phyloP scores from a whole-genome alignment of 2,329 filamentous ascomycete species.

The Diatrype stigma region DNA sequence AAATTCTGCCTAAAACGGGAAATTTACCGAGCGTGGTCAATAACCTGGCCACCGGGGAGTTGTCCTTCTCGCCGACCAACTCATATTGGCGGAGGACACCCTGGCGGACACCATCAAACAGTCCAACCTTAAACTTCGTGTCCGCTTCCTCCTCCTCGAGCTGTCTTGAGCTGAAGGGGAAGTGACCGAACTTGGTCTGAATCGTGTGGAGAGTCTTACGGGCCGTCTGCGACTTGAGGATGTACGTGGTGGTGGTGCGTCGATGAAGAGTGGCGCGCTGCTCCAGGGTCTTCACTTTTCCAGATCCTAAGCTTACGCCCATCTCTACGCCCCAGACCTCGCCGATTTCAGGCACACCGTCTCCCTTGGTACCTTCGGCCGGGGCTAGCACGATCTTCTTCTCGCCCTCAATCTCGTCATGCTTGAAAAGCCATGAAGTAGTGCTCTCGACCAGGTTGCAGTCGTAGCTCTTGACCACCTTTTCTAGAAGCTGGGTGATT shows the following conservation, averaged over 20 bases:
- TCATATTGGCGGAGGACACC: constrained; percentile 95
- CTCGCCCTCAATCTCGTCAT: constrained; percentile 93
- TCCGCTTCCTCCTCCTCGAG: constrained; percentile 94
- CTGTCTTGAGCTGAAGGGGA: constrained; percentile 96
- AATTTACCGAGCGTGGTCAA: constrained; percentile 88
- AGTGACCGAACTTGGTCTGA: constrained; percentile 94
- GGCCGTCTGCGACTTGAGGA: constrained; percentile 89
- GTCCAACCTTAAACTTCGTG: constrained; percentile 68
- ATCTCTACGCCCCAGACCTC: constrained; percentile 99
- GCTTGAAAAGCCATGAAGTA: constrained; percentile 93
- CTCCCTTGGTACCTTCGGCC: constrained; percentile 82
- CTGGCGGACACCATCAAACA: constrained; percentile 91
- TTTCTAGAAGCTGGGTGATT: constrained; percentile 85
- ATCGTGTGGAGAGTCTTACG: constrained; percentile 90
- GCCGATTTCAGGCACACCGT: constrained; percentile 80
- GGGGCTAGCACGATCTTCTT: constrained; percentile 97
- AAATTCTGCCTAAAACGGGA: neutral
- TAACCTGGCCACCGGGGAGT: constrained; percentile 75
- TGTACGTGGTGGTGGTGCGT: constrained; percentile 86
- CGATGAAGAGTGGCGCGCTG: constrained; percentile 90
- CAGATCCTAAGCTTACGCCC: constrained; percentile 82
- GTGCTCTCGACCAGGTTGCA: constrained; percentile 96
- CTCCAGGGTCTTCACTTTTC: constrained; percentile 90
- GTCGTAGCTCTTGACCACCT: constrained; percentile 85
- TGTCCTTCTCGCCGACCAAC: constrained; percentile 90